Conservation (phyloP, 1,284 basidiomycete genomes). For the Ceratobasidium sp. region DNA sequence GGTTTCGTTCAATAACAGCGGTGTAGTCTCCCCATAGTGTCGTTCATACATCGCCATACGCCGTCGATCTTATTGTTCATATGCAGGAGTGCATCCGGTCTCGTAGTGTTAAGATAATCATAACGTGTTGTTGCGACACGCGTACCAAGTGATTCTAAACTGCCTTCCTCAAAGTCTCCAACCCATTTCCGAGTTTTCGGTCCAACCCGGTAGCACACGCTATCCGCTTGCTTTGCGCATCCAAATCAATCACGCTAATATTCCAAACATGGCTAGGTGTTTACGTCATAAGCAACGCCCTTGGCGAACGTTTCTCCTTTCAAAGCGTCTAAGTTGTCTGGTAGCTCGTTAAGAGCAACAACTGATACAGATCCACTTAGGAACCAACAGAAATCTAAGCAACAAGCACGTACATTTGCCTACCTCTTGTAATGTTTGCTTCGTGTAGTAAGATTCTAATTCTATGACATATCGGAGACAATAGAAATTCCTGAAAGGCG, state of each 20-base stretch:
- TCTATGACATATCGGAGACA: too few species aligned
- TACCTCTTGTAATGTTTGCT: constrained; percentile 90
- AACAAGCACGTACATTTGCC: too few species aligned
- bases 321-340: constrained; percentile 87
- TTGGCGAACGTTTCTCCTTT: constrained; percentile 81
- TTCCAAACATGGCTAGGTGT: constrained; percentile 54
- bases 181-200: constrained; percentile 99
- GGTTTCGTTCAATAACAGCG: constrained; percentile 74
- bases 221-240: constrained; percentile 79
- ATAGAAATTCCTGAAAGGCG: too few species aligned
- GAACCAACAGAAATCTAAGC: too few species aligned
- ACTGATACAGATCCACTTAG: too few species aligned
- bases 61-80: constrained; percentile 99
- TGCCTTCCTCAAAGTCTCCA: constrained; percentile 88
- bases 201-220: constrained; percentile 86
- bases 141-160: constrained; percentile 89
- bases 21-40: constrained; percentile 89
- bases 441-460: constrained; percentile 91
- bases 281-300: constrained; percentile 94
- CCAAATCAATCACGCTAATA: constrained; percentile 14
- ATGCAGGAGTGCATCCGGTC: constrained; percentile 94
- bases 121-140: constrained; percentile 36
- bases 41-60: constrained; percentile 91
- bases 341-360: constrained; percentile 94
- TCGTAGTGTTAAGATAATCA: too few species aligned